Conservation (phyloP, 1,139 yeast species). For the Blastobotrys arbuscula region DNA sequence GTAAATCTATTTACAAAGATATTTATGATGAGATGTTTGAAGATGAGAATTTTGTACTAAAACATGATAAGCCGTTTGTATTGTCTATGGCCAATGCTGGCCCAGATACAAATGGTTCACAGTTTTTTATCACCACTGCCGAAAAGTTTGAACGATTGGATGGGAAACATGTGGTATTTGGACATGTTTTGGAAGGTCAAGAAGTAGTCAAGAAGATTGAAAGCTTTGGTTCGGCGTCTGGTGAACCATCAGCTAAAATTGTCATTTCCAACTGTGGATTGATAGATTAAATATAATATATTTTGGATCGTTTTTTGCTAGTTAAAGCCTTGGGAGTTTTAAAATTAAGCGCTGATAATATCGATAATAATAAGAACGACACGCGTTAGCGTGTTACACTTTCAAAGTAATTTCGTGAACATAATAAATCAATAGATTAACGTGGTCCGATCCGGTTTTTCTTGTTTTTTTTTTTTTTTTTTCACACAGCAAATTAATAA, state of each 20-base stretch:
- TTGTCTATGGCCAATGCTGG: slow-evolving; percentile 63
- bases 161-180: slow-evolving; percentile 57
- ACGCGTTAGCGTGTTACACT: no score
- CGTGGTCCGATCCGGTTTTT: no score
- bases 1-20: slow-evolving; percentile 41
- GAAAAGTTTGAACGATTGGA: slow-evolving; percentile 43
- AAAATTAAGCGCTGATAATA: no score
- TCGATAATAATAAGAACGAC: no score
- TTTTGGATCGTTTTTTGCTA: no score
- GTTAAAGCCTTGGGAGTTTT: no score
- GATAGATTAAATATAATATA: no score
- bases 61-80: slow-evolving; percentile 41
- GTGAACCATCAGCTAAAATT: not conserved
- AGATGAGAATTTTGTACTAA: slow-evolving; percentile 32
- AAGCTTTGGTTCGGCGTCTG: not conserved
- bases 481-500: no score
- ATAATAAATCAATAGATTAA: no score
- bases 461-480: no score
- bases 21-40: slow-evolving; percentile 42
- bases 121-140: slow-evolving; percentile 50
- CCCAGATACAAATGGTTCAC: slow-evolving; percentile 57
- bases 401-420: no score
- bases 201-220: slow-evolving; percentile 36
- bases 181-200: slow-evolving; percentile 42
- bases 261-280: not conserved